Conservation (phyloP, 2,329 filamentous ascomycete species). For the Diplodia scrobiculata region DNA sequence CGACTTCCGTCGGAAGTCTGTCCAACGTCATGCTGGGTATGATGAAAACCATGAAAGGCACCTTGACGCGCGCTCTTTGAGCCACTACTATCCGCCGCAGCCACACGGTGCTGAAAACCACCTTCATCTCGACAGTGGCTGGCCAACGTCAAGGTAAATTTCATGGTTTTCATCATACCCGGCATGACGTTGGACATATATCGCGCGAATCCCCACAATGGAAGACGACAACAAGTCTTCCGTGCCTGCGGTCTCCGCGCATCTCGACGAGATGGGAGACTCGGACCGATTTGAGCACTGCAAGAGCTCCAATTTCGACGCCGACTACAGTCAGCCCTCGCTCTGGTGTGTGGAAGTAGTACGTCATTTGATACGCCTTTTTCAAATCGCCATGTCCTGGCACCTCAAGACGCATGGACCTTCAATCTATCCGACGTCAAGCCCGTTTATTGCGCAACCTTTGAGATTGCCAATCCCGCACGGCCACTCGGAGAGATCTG, state of each 20-base stretch:
- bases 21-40: constrained; percentile 51
- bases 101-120: constrained; percentile 55
- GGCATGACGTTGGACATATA: too few species aligned
- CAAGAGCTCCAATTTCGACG: too few species aligned
- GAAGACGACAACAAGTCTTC: too few species aligned
- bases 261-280: too few species aligned
- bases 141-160: constrained; percentile 65
- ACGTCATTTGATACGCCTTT: too few species aligned
- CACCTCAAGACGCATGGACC: background rate
- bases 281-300: too few species aligned
- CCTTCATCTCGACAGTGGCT: constrained; percentile 72
- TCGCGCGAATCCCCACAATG: too few species aligned
- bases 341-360: too few species aligned
- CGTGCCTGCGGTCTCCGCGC: too few species aligned
- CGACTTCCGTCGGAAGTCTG: too few species aligned
- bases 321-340: too few species aligned
- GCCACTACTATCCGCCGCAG: constrained; percentile 81
- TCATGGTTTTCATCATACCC: constrained; percentile 77
- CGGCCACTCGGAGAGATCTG: background rate
- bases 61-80: constrained; percentile 75
- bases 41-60: constrained; percentile 78
- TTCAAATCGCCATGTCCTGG: background rate
- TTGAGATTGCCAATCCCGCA: constrained; percentile 10
- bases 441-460: constrained; percentile 20
- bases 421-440: background rate